phyloP scores from a whole-genome alignment of 257 asterid species.

The Handroanthus guayacan region DNA sequence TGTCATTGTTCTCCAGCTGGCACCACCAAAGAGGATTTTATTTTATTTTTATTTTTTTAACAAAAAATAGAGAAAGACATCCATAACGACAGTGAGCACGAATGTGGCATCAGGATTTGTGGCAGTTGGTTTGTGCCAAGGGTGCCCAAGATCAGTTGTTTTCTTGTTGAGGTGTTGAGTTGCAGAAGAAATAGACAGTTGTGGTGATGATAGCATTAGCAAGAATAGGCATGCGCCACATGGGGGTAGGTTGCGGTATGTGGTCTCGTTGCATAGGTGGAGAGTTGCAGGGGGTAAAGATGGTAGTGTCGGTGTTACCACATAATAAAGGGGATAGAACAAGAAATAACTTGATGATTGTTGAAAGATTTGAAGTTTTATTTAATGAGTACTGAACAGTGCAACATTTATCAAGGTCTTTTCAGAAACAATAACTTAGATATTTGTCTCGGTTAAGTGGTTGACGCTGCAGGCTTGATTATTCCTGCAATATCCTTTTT shows the following conservation, averaged over 20 bases:
- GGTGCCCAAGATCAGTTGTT: background rate
- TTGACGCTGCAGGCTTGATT: background rate
- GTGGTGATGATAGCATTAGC: background rate
- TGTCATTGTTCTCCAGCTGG: background rate
- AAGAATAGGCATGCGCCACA: background rate
- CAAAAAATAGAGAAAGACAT: background rate
- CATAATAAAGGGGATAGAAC: background rate
- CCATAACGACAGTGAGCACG: background rate
- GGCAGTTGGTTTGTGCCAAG: background rate
- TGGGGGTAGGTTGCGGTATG: background rate
- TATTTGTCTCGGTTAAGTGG: background rate
- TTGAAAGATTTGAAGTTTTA: background rate
- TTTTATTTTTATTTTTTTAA: no score
- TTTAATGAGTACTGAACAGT: constrained; percentile 3
- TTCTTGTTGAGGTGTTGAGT: constrained; percentile 16
- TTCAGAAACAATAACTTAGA: background rate
- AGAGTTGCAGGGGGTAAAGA: background rate
- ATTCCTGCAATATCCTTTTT: background rate
- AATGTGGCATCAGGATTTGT: background rate
- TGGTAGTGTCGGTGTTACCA: background rate
- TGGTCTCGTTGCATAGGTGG: background rate
- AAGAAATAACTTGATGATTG: background rate
- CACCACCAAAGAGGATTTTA: background rate
- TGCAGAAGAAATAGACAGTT: background rate
- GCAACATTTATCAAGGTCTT: background rate